Conservation (phyloP, 2,329 filamentous ascomycete species). For the Sporothrix brasiliensis region DNA sequence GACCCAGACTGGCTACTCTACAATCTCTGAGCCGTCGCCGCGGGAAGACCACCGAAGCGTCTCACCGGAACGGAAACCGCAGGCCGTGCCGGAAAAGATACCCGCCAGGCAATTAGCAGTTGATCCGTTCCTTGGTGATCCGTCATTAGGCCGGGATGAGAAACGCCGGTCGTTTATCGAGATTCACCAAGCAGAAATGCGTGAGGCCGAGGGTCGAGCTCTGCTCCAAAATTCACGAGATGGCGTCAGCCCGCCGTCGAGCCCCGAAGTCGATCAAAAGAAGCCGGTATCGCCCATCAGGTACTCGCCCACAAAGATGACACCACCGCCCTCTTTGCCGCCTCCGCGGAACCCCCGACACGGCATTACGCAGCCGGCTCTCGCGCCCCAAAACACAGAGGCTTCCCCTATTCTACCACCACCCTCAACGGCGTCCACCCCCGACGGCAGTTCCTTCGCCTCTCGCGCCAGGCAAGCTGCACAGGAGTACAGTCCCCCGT, state of each 20-base stretch:
- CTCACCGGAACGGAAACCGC: constrained; percentile 54
- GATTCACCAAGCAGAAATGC: constrained; percentile 62
- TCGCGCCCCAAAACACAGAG: constrained; percentile 17
- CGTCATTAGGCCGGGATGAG: constrained; percentile 51
- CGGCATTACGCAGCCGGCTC: not conserved
- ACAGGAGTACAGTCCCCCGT: constrained; percentile 48
- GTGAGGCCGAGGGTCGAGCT: constrained; percentile 61
- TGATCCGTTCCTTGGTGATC: constrained; percentile 45
- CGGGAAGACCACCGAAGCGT: constrained; percentile 31
- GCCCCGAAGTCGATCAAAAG: constrained; percentile 36
- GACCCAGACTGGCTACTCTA: constrained; percentile 60
- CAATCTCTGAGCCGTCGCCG: constrained; percentile 39
- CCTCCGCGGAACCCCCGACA: constrained; percentile 32
- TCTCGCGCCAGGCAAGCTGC: constrained; percentile 24
- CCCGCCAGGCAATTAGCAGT: constrained; percentile 42
- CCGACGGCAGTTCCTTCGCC: constrained; percentile 33
- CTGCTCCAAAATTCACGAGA: constrained; percentile 55
- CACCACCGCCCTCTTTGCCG: constrained; percentile 26
- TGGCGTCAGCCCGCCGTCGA: constrained; percentile 40
- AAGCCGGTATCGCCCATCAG: constrained; percentile 2
- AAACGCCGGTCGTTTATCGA: constrained; percentile 62
- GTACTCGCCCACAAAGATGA: constrained; percentile 26
- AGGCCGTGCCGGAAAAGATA: constrained; percentile 42
- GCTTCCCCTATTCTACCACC: constrained; percentile 29
- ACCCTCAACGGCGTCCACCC: constrained; percentile 25